Base-by-base conservation (phyloP, 768 basidiomycete genomes). In the Psilocybe cyanescens region DNA sequence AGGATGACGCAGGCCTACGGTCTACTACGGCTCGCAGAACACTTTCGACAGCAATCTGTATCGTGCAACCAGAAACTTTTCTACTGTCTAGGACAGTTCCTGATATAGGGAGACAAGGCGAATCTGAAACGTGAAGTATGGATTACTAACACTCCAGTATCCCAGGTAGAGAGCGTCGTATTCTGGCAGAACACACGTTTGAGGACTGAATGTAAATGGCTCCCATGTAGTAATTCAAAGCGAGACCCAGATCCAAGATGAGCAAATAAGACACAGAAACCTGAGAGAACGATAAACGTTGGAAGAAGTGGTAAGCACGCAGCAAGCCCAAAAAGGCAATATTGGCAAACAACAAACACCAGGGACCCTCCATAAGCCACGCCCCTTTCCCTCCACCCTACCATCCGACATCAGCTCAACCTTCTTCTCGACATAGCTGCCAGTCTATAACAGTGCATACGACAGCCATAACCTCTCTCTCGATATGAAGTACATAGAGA, bases 401-500 rank as follows among this genome's bases (percentile, higher is more conserved):
- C 41, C 35, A 46, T 30, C 55, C 56, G 41, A 61, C 56, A 53
- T 58, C 57, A 30, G 24, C 58, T 28, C 30, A 31, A 33, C 33
- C 46, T 19, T 33, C 11, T 53, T 35, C n/a, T 31, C 51, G 29
- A 9, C 46, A 28, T 31, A 30, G 12, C 45, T 33, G 44, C 44
- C 29, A 46, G 30, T 46, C 55, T 19, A 5, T 46, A 12, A 33
- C 54, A 54, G 9, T 28, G 16, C 39, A n/a, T 19, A 47, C 51
- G 46, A 31, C 4, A 30, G 24, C 46, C 31, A 30, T 17, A 47
- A 28, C 41, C 45, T 47, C 45, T 54, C 44, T 58, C 47, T 67
- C 55, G 53, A 14, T 39, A 96, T 97, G 95, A 96, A 96, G 77
- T 95, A 89, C 79, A 90, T 96, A 67, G 91, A 95, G 70, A 83